These are phyloP conservation scores for Venturia oleaginea DNA, from an alignment of 2,329 filamentous ascomycete species.

Conservation along the genomic window DNA sequence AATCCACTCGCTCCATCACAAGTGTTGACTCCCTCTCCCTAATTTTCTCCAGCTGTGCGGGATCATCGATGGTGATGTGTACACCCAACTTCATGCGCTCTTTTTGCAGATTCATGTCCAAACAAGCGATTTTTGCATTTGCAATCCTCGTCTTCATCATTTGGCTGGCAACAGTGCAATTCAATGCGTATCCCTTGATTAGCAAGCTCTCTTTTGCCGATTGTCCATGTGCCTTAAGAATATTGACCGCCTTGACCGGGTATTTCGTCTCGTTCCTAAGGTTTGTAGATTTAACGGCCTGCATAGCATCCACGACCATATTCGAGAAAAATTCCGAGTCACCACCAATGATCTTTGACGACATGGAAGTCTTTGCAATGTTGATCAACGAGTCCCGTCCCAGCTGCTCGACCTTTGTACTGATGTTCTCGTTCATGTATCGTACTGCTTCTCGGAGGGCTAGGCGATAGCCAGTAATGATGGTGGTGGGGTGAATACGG, in stretches of 20 bases:
- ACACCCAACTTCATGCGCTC: constrained; percentile 99
- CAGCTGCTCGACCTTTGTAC: constrained; percentile 86
- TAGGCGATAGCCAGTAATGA: constrained; percentile 95
- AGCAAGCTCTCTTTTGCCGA: constrained; percentile 78
- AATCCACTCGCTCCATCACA: constrained; percentile 85
- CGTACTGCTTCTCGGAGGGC: constrained; percentile 93
- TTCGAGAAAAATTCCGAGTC: constrained; percentile 96
- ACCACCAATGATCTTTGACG: constrained; percentile 93
- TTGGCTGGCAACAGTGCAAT: constrained; percentile 97
- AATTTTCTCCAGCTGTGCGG: constrained; percentile 95
- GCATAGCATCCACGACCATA: constrained; percentile 95
- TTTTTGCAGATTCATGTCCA: constrained; percentile 98
- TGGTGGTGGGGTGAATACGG: constrained; percentile 98
- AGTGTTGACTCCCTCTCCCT: constrained; percentile 86
- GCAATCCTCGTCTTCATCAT: constrained; percentile 90
- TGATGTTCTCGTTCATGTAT: constrained; percentile 98
- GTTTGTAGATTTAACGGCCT: constrained; percentile 87
- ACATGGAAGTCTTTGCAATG: constrained; percentile 99
- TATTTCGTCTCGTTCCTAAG: constrained; percentile 88
- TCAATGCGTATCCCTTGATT: constrained; percentile 93
- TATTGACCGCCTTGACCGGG: constrained; percentile 97
- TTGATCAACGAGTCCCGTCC: constrained; percentile 84
- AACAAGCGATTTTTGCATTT: constrained; percentile 91
- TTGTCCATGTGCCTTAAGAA: constrained; percentile 97
- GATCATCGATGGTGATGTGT: constrained; percentile 96